Evolutionary conservation across 306 rosid genomes (phyloP).

Genomic region (Vachellia pachyceras): DNA sequence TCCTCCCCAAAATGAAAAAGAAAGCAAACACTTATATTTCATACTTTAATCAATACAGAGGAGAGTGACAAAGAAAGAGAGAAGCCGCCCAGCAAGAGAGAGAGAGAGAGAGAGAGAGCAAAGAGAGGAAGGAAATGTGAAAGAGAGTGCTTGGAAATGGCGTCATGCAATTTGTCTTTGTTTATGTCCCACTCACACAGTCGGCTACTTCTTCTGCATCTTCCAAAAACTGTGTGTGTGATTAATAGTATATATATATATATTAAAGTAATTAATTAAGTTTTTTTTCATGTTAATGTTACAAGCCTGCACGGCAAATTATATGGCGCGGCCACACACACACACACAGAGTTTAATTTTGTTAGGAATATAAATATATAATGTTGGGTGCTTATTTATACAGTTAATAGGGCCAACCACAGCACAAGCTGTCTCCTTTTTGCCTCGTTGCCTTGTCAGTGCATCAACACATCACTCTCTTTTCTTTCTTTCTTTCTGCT

Average conservation of each 20-base stretch:
- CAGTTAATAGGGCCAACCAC: constrained; percentile 19
- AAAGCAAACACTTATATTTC: constrained; percentile 45
- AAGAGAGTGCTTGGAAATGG: constrained; percentile 64
- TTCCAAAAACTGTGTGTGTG: not conserved
- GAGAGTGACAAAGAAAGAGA: constrained; percentile 49
- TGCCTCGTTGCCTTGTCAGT: constrained; percentile 26
- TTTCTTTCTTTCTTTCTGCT: not conserved
- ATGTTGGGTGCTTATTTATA: constrained; percentile 9
- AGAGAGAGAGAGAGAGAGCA: not conserved
- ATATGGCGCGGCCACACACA: not conserved
- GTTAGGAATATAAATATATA: constrained; percentile 15
- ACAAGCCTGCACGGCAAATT: constrained; percentile 54
- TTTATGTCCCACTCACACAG: constrained; percentile 49
- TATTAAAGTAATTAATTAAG: not conserved
- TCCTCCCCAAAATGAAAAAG: constrained; percentile 37
- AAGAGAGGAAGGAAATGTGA: constrained; percentile 42
- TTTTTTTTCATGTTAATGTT: not conserved
- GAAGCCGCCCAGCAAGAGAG: too few relatives aligned
- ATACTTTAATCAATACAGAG: constrained; percentile 39
- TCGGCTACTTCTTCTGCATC: constrained; percentile 36
- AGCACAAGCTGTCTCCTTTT: constrained; percentile 1
- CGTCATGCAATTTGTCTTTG: constrained; percentile 61
- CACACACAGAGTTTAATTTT: constrained; percentile 33
- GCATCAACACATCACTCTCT: constrained; percentile 1
- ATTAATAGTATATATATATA: too few relatives aligned